These are phyloP conservation scores for Penicillium taxi DNA, from an alignment of 495 filamentous ascomycete genomes.

Conservation along the genomic window DNA sequence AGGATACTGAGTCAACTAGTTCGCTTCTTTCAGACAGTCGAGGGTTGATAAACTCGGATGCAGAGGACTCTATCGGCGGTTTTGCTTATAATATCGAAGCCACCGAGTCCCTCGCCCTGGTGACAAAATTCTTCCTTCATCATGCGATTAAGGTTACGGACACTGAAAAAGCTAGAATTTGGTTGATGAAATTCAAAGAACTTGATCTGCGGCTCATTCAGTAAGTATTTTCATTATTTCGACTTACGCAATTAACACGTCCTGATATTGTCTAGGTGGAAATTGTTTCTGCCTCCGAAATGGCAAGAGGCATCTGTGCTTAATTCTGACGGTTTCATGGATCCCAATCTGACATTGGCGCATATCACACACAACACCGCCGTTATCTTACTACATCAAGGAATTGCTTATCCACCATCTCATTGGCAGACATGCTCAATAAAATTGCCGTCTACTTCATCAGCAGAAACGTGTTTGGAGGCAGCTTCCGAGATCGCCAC, in stretches of 20 bases:
- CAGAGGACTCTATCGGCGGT: too few species aligned
- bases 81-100: slow-evolving; percentile 22
- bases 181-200: slow-evolving; percentile 24
- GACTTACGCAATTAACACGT: slow-evolving; percentile 33
- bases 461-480: slow-evolving; percentile 11
- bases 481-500: slow-evolving; percentile 4
- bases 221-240: slow-evolving; percentile 27
- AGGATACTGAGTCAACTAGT: slow-evolving; percentile 18
- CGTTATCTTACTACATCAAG: slow-evolving; percentile 38
- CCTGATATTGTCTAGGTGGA: slow-evolving; percentile 26
- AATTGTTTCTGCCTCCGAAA: slow-evolving; percentile 32
- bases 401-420: slow-evolving; percentile 33
- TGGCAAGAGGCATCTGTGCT: slow-evolving; percentile 20
- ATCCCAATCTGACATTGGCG: slow-evolving; percentile 13
- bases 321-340: too few species aligned
- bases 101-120: slow-evolving; percentile 6
- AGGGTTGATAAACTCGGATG: too few species aligned
- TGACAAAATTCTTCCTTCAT: slow-evolving; percentile 9
- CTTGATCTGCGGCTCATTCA: slow-evolving; percentile 12
- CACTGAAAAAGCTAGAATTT: slow-evolving; percentile 21
- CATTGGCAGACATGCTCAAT: slow-evolving; percentile 22
- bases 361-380: slow-evolving; percentile 39
- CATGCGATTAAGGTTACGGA: slow-evolving; percentile 16
- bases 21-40: slow-evolving; percentile 18
- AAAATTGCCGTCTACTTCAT: slow-evolving; percentile 28